Evolutionary conservation across 2,329 filamentous ascomycete genomes (phyloP), one percentile per base, ranked within the genome.

Genomic region (Apiospora hydei): DNA sequence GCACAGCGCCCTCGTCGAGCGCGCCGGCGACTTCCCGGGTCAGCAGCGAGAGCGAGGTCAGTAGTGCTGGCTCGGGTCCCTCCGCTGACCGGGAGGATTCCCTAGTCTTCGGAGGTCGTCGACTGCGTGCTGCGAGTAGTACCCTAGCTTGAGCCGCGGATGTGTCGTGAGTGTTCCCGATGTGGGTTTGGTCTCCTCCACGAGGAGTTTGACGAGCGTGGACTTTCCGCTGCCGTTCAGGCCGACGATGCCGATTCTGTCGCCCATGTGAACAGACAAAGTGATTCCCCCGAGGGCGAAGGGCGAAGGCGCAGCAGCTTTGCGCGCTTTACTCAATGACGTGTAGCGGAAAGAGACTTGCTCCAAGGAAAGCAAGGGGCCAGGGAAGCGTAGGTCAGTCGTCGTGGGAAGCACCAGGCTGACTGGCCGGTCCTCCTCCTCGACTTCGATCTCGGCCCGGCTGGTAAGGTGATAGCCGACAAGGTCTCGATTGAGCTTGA

Each of bases 201-300:
- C 90, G 2, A 96, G 87, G 4, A 96, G 83, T 67, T 89, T 91
- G 72, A 96, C 86, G 13, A 97, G 84, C 0, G 94, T 96, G 1
- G 93, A 94, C 81, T 97, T 97, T 2, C 94, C 94, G 0, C 90
- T 89, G 0, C 94, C 94, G 79, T 97, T 97, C 61, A 96, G 85
- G 0, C 94, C 94, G 34, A 94, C 85, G 53, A 97, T 86, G 0
- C 93, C 94, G 34, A 96, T 85, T 0, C 94, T 88, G 74, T 94
- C 92, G 13, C 93, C 92, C 79, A 90, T 89, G 72, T 93, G 88
- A 16, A 97, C 88, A 0, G 91, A 91, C 16, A 97, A 82, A 69
- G 87, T 89, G 43, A 95, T 82, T 11, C 91, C 89, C 30, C 89
- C 86, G 21, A 96, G 80, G 13, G 92, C 84, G 0, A 82, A 77